phyloP scores from a whole-genome alignment of 768 basidiomycete species.

The Panaeolus papilionaceus region DNA sequence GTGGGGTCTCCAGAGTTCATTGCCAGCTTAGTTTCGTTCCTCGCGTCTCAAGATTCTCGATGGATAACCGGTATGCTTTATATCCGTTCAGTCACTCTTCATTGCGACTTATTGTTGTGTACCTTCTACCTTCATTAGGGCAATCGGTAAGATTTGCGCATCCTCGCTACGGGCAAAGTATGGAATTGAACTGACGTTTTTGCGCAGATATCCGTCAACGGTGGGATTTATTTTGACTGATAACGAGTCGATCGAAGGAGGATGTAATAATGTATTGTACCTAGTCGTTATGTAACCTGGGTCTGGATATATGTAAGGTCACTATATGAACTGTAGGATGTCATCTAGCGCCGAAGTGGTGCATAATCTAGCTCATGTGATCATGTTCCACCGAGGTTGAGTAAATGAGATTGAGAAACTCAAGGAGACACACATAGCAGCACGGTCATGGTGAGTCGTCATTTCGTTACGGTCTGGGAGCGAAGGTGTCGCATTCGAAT shows the following conservation, averaged over 20 bases:
- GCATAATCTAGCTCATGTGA: too few relatives aligned
- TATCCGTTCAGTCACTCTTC: not conserved
- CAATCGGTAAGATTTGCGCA: not conserved
- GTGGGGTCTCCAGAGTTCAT: constrained; percentile 36
- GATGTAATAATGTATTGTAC: too few relatives aligned
- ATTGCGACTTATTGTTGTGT: not conserved
- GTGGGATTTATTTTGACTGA: not conserved
- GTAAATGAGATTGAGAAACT: too few relatives aligned
- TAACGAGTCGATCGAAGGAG: not conserved
- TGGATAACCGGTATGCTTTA: constrained; percentile 40
- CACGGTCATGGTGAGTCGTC: too few relatives aligned
- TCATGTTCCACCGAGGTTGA: too few relatives aligned
- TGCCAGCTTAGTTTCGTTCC: constrained; percentile 42
- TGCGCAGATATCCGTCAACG: not conserved
- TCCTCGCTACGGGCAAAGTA: not conserved
- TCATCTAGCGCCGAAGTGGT: too few relatives aligned
- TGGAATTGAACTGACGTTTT: not conserved
- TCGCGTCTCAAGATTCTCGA: constrained; percentile 42
- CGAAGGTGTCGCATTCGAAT: too few relatives aligned
- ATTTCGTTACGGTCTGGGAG: too few relatives aligned
- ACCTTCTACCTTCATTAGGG: not conserved
- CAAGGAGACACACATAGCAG: too few relatives aligned
- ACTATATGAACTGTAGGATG: too few relatives aligned
- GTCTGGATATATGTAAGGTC: too few relatives aligned
- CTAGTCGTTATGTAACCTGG: too few relatives aligned